These are phyloP conservation scores for Tricholoma matsutake DNA, from an alignment of 768 basidiomycete species.

Conservation along the genomic window DNA sequence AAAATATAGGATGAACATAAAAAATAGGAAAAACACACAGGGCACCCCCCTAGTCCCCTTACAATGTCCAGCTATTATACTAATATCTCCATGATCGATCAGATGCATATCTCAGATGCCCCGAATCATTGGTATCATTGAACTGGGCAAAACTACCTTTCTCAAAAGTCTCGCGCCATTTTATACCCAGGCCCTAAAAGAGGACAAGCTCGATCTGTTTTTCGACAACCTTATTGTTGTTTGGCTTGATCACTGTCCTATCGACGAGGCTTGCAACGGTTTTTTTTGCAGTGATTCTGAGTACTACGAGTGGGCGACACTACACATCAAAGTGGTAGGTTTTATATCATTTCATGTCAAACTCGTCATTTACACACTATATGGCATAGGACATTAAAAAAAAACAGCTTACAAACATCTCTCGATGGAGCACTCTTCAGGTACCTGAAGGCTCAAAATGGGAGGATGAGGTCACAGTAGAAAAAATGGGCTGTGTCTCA, in stretches of 20 bases:
- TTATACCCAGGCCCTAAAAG: background rate
- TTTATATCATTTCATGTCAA: background rate
- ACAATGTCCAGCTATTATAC: background rate
- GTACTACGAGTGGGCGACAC: background rate
- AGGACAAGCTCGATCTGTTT: background rate
- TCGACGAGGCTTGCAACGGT: background rate
- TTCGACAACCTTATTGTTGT: background rate
- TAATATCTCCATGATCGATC: background rate
- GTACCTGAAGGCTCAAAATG: background rate
- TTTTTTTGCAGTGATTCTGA: background rate
- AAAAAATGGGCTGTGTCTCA: background rate
- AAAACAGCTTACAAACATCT: background rate
- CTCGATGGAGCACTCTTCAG: background rate
- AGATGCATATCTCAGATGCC: background rate
- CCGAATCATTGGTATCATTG: background rate
- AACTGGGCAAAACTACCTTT: background rate
- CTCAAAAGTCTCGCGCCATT: background rate
- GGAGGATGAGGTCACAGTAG: background rate
- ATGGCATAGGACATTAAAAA: background rate
- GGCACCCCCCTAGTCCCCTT: no score
- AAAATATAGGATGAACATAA: no score
- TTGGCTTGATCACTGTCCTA: background rate
- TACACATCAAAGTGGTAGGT: background rate
- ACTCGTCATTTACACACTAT: background rate
- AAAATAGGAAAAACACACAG: no score